These are phyloP conservation scores for Curvularia spicifera DNA, from an alignment of 2,329 filamentous ascomycete species.

Conservation along the genomic window DNA sequence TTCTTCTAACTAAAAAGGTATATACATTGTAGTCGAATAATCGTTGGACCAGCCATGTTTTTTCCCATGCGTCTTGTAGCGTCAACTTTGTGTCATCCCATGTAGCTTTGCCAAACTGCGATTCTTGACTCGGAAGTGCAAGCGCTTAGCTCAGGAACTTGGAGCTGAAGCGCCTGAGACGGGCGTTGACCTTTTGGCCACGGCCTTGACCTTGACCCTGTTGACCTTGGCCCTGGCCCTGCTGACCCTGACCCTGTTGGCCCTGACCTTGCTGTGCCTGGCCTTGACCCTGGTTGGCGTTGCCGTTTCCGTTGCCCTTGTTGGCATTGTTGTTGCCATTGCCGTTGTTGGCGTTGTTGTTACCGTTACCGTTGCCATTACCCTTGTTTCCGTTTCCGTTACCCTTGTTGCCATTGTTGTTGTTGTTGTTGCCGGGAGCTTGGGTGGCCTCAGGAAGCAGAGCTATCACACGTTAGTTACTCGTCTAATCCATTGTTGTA, in stretches of 20 bases:
- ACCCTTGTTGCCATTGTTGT: conserved; percentile 17
- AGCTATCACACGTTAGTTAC: conserved; percentile 21
- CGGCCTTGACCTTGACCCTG: conserved; percentile 3
- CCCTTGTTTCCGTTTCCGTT: conserved; percentile 18
- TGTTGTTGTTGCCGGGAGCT: conserved; percentile 10
- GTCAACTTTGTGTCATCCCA: neutral
- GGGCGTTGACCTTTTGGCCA: conserved; percentile 1
- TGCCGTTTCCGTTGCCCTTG: neutral
- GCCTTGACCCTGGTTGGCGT: conserved; percentile 7
- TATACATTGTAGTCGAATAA: conserved; percentile 12
- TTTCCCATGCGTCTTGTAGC: conserved; percentile 1
- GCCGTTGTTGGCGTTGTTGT: conserved; percentile 13
- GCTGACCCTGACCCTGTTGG: conserved; percentile 2
- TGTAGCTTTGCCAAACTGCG: neutral
- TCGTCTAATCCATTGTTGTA: neutral
- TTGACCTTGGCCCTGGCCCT: neutral
- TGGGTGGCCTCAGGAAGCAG: conserved; percentile 25
- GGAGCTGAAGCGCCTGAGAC: conserved; percentile 9
- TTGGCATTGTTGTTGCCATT: conserved; percentile 6
- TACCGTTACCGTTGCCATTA: conserved; percentile 11
- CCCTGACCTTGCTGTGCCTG: conserved; percentile 4
- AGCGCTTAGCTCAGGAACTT: conserved; percentile 10
- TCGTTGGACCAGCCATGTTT: conserved; percentile 9
- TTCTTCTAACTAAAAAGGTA: conserved; percentile 5
- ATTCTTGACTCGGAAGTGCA: too few species aligned